A percentile compares a stretch with the other conserved stretches of the same genome.
Conservation (phyloP, 208 protist species). For the Balamuthia mandrillaris region DNA sequence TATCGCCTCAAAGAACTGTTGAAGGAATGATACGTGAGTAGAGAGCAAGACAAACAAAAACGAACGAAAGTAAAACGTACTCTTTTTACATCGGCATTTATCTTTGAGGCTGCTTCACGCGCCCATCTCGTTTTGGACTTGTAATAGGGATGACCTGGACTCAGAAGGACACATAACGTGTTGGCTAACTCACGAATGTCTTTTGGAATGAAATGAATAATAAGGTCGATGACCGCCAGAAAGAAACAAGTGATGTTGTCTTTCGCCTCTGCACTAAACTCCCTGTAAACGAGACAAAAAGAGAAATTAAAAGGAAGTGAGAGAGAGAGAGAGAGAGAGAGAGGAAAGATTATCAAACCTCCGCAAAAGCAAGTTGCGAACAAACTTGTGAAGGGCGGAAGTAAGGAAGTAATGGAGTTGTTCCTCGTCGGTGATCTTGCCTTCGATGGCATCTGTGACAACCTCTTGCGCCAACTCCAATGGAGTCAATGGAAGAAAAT, state of each 20-base stretch:
- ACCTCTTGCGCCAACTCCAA: slow-evolving; percentile 21
- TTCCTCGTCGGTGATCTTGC: not conserved
- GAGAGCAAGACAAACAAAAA: too few species aligned
- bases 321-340: too few species aligned
- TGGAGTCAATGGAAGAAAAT: not conserved
- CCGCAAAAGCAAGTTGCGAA: not conserved
- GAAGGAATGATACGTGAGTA: too few species aligned
- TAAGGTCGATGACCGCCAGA: not conserved
- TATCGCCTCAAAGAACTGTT: too few species aligned
- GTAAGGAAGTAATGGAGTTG: slow-evolving; percentile 21
- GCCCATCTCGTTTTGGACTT: too few species aligned
- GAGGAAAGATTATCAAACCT: not conserved
- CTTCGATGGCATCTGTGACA: not conserved
- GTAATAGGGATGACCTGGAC: slow-evolving; percentile 27
- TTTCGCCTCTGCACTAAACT: not conserved
- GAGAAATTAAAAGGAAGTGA: too few species aligned
- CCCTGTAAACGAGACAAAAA: not conserved
- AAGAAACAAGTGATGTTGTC: not conserved
- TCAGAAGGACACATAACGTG: not conserved
- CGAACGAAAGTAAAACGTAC: too few species aligned
- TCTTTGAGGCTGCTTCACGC: not conserved
- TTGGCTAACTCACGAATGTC: slow-evolving; percentile 22
- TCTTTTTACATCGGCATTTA: too few species aligned
- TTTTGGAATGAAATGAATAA: not conserved
- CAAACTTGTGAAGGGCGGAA: not conserved